phyloP scores from a whole-genome alignment of 805 yeast genomes.

The Kurtzmaniella cleridarum region DNA sequence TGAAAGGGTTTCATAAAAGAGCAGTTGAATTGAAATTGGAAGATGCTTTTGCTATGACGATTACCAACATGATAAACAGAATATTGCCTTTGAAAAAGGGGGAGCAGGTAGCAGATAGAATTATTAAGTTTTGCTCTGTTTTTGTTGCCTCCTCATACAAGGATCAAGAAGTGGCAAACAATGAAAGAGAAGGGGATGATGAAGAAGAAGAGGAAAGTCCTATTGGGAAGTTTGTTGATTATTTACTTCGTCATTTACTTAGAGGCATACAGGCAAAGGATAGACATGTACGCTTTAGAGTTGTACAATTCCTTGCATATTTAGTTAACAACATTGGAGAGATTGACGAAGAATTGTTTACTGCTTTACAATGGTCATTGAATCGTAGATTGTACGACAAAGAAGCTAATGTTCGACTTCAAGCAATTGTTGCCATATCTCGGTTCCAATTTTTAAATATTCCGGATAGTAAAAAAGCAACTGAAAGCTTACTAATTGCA shows the following conservation, averaged over 20 bases:
- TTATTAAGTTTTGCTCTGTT: conserved; percentile 65
- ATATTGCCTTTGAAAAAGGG: conserved; percentile 63
- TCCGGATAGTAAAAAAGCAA: conserved; percentile 23
- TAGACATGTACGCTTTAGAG: conserved; percentile 72
- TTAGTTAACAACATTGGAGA: conserved; percentile 69
- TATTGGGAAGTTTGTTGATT: conserved; percentile 51
- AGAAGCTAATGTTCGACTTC: conserved; percentile 75
- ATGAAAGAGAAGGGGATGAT: conserved; percentile 21
- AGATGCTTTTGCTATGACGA: conserved; percentile 54
- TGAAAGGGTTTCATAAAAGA: conserved; percentile 53
- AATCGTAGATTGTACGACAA: conserved; percentile 64
- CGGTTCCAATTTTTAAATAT: conserved; percentile 54
- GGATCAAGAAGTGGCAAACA: conserved; percentile 22
- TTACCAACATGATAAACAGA: conserved; percentile 59
- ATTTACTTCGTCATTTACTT: conserved; percentile 60
- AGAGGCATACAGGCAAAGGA: conserved; percentile 76
- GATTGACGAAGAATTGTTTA: conserved; percentile 67
- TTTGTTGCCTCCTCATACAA: conserved; percentile 44
- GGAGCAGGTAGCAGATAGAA: conserved; percentile 68
- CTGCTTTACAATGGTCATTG: conserved; percentile 54
- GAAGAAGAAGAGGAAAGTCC: conserved; percentile 34
- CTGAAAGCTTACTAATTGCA: conserved; percentile 29
- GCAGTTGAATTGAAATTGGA: conserved; percentile 49
- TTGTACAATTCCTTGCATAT: conserved; percentile 68
- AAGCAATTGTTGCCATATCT: conserved; percentile 75